Percentiles rank a stretch among this genome's conserved stretches.
Conservation (phyloP, 257 asterid genomes). For the Solanum microdontum region DNA sequence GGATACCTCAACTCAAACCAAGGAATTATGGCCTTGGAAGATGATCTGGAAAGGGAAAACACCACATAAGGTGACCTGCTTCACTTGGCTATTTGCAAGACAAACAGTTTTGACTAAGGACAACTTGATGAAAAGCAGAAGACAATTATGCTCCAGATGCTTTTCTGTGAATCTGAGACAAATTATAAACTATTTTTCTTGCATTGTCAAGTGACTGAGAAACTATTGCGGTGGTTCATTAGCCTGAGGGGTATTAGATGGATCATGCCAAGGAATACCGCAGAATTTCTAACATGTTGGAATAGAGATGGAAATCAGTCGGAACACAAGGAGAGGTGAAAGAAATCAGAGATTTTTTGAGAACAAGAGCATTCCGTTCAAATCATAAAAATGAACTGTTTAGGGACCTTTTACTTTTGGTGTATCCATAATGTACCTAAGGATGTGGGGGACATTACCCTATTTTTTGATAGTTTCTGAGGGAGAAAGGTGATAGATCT, state of each 20-base stretch:
- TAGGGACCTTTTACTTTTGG: not conserved
- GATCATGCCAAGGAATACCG: not conserved
- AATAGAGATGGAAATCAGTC: not conserved
- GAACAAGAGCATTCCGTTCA: not conserved
- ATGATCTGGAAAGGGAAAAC: not conserved
- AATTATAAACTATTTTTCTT: not conserved
- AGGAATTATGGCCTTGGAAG: not conserved
- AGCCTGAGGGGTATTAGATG: not conserved
- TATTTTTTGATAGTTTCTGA: not conserved
- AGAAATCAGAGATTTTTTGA: not conserved
- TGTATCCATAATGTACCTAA: not conserved
- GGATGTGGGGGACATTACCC: not conserved
- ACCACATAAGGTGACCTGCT: not conserved
- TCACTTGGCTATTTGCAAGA: not conserved
- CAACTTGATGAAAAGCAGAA: not conserved
- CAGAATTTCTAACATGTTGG: not conserved
- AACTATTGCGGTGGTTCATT: not conserved
- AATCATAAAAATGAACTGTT: not conserved
- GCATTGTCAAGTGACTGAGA: not conserved
- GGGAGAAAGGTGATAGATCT: not conserved
- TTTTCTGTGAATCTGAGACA: not conserved
- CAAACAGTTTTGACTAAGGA: not conserved
- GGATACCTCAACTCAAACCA: not conserved
- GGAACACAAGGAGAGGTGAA: not conserved
- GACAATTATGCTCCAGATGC: not conserved